These are phyloP conservation scores for Solanum peruvianum DNA, from an alignment of 257 asterid genomes.

Conservation along the genomic window DNA sequence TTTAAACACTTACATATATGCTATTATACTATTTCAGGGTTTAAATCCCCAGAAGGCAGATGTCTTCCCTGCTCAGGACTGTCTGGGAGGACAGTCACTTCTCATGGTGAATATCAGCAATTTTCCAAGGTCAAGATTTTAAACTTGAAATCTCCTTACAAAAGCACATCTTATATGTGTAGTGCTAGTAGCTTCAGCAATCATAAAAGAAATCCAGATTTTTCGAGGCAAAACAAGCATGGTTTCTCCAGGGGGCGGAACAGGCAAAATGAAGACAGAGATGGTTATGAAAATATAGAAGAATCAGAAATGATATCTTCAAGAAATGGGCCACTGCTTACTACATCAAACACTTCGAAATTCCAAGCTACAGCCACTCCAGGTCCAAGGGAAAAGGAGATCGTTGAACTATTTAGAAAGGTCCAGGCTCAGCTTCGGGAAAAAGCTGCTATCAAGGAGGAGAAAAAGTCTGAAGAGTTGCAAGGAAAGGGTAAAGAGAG, in stretches of 20 bases:
- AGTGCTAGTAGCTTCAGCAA: conserved; percentile 49
- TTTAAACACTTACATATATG: background rate
- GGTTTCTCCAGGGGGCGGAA: conserved; percentile 58
- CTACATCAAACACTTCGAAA: conserved; percentile 38
- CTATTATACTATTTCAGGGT: conserved; percentile 35
- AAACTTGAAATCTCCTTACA: conserved; percentile 24
- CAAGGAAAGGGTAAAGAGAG: conserved; percentile 61
- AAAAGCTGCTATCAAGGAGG: conserved; percentile 68
- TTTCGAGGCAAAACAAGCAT: conserved; percentile 55
- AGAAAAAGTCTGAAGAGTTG: conserved; percentile 48
- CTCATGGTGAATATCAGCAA: conserved; percentile 23
- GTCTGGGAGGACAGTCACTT: conserved; percentile 44
- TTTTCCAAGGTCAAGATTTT: conserved; percentile 24
- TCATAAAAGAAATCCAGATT: conserved; percentile 62
- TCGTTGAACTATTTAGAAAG: conserved; percentile 80
- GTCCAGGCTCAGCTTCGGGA: conserved; percentile 91
- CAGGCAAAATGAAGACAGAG: conserved; percentile 52
- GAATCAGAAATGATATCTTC: conserved; percentile 55
- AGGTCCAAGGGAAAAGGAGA: conserved; percentile 87
- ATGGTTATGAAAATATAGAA: conserved; percentile 45
- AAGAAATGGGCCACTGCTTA: conserved; percentile 60
- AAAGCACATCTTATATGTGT: conserved; percentile 33
- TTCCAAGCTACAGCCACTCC: conserved; percentile 65
- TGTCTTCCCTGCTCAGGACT: conserved; percentile 45
- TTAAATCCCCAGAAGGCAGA: conserved; percentile 46